Percentiles rank a stretch among this genome's conserved stretches.
Evolutionary conservation across 345 rosid species (phyloP).

Genomic region (Camelina laxa): DNA sequence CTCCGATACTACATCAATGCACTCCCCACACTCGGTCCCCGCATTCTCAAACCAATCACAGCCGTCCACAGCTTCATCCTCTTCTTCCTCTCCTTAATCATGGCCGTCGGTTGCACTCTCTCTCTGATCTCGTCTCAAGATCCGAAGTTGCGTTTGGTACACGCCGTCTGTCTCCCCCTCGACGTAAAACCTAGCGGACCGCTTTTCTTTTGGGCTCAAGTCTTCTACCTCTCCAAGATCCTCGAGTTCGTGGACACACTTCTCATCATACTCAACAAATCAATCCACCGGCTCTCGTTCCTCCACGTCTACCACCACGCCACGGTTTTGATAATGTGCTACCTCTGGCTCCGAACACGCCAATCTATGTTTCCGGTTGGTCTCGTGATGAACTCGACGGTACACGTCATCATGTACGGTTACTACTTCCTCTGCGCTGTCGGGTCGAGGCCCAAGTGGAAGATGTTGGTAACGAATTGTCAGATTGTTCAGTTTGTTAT

Average conservation of each 20-base stretch:
- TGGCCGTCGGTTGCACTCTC: conserved; percentile 77
- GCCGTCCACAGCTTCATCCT: conserved; percentile 77
- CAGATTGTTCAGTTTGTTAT: conserved; percentile 80
- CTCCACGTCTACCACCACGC: conserved; percentile 92
- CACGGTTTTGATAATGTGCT: conserved; percentile 76
- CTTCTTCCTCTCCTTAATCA: conserved; percentile 60
- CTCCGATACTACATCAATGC: conserved; percentile 44
- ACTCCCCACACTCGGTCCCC: conserved; percentile 43
- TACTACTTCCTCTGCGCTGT: conserved; percentile 66
- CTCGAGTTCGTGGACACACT: conserved; percentile 70
- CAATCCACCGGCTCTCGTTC: conserved; percentile 65
- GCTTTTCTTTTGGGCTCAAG: conserved; percentile 74
- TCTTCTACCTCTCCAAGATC: conserved; percentile 74
- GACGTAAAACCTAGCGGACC: conserved; percentile 53
- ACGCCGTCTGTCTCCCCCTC: conserved; percentile 58
- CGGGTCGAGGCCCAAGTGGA: conserved; percentile 74
- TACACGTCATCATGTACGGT: conserved; percentile 76
- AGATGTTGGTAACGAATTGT: conserved; percentile 69
- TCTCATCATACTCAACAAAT: conserved; percentile 56
- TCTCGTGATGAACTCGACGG: conserved; percentile 56
- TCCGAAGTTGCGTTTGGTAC: background rate
- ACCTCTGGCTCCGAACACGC: conserved; percentile 56
- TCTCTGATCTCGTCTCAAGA: conserved; percentile 44
- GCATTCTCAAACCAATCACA: conserved; percentile 66
- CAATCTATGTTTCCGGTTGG: conserved; percentile 70